Conservation (phyloP, 1,284 basidiomycete species). For the Testicularia cyperi region DNA sequence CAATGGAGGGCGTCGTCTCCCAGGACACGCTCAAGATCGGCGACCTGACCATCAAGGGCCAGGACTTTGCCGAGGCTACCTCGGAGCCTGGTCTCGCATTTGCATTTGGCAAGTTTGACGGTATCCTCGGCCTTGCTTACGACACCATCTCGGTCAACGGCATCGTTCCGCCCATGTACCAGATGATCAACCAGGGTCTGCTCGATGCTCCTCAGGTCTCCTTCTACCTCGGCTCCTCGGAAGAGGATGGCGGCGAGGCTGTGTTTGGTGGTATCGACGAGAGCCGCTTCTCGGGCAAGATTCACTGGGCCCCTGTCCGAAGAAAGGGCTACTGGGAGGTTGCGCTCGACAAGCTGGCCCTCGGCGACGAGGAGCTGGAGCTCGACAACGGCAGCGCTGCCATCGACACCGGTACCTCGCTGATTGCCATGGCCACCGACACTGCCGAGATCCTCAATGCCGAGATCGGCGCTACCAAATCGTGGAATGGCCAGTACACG, state of each 20-base stretch:
- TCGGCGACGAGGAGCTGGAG: conserved; percentile 73
- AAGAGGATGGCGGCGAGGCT: conserved; percentile 87
- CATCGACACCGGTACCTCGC: conserved; percentile 76
- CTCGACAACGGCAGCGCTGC: conserved; percentile 83
- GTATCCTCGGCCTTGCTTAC: conserved; percentile 91
- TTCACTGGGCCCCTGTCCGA: conserved; percentile 86
- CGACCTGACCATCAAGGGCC: conserved; percentile 74
- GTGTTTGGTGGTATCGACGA: conserved; percentile 89
- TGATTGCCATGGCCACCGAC: conserved; percentile 88
- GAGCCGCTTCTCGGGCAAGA: conserved; percentile 76
- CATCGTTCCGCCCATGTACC: conserved; percentile 92
- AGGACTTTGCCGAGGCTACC: conserved; percentile 94
- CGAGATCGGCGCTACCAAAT: conserved; percentile 65
- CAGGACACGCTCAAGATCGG: conserved; percentile 81
- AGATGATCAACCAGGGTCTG: conserved; percentile 81
- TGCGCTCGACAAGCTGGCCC: conserved; percentile 61
- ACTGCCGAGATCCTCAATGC: conserved; percentile 97
- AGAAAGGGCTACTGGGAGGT: conserved; percentile 91
- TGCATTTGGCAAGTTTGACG: conserved; percentile 86
- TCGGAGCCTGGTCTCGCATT: conserved; percentile 97
- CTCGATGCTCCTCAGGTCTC: conserved; percentile 86
- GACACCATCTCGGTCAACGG: conserved; percentile 94
- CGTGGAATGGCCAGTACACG: conserved; percentile 57
- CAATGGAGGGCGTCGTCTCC: conserved; percentile 94
- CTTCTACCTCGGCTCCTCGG: conserved; percentile 87